Percentiles rank a stretch among this genome's conserved stretches.
phyloP scores from a whole-genome alignment of 352 stramenopile genomes.

The Phytophthora tubulina region DNA sequence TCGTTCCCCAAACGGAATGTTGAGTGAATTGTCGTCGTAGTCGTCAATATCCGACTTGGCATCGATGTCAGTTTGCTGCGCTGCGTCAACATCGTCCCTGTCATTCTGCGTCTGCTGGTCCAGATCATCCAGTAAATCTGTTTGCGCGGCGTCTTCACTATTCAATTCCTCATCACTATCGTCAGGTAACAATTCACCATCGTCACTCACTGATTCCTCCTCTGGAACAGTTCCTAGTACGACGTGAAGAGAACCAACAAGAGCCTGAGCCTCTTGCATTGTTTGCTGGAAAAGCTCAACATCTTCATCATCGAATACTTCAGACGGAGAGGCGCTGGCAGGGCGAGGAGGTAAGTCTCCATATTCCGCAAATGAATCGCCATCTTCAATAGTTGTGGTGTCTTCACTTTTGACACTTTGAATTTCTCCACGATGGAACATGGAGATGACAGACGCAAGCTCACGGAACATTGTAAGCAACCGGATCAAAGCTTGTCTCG shows the following conservation, averaged over 20 bases:
- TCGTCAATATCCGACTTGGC: neutral
- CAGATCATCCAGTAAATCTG: slow-evolving; percentile 7
- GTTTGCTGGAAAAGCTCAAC: slow-evolving; percentile 40
- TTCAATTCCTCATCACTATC: slow-evolving; percentile 10
- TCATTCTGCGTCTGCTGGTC: slow-evolving; percentile 16
- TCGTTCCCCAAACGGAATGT: slow-evolving; percentile 32
- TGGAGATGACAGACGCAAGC: slow-evolving; percentile 37
- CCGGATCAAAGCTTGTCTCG: slow-evolving; percentile 31
- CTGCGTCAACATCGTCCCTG: slow-evolving; percentile 1
- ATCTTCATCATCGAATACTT: slow-evolving; percentile 29
- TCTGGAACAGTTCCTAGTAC: slow-evolving; percentile 37
- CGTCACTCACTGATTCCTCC: slow-evolving; percentile 22
- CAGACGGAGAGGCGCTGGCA: slow-evolving; percentile 4
- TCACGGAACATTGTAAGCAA: slow-evolving; percentile 42
- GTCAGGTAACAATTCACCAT: slow-evolving; percentile 8
- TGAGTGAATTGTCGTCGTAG: slow-evolving; percentile 4
- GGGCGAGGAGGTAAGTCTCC: slow-evolving; percentile 7
- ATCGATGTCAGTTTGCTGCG: slow-evolving; percentile 7
- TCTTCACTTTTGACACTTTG: slow-evolving; percentile 18
- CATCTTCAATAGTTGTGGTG: neutral
- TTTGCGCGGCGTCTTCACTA: slow-evolving; percentile 16
- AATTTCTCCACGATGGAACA: slow-evolving; percentile 23
- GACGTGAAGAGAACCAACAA: slow-evolving; percentile 45
- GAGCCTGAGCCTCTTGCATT: slow-evolving; percentile 36
- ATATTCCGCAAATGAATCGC: neutral